Conservation (phyloP, 192 early-diverging fungal species). For the Ambispora gerdemannii region DNA sequence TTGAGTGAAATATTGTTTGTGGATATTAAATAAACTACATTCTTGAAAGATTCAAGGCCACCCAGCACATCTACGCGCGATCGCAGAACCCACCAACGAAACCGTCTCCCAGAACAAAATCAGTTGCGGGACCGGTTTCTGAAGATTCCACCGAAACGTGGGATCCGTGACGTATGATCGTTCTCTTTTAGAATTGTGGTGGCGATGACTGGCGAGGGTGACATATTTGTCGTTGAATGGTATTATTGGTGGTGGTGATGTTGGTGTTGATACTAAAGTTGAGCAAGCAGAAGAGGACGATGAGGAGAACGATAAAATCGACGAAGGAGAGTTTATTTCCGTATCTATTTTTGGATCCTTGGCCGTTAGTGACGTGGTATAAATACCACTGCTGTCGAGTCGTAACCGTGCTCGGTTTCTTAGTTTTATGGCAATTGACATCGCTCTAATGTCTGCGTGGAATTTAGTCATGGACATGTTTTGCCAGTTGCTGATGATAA, state of each 20-base stretch:
- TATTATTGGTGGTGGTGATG: background rate
- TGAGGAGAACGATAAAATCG: no score
- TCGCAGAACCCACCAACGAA: background rate
- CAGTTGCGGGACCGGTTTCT: background rate
- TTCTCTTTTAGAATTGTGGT: background rate
- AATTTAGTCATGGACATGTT: background rate
- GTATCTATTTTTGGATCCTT: no score
- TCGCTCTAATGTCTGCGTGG: background rate
- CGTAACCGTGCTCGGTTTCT: background rate
- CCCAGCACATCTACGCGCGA: background rate
- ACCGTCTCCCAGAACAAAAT: background rate
- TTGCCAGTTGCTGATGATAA: no score
- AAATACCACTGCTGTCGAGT: no score
- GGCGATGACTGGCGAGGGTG: background rate
- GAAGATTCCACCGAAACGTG: background rate
- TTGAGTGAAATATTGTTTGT: no score
- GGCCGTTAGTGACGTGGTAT: no score
- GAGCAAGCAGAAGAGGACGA: no score
- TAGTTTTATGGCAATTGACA: background rate
- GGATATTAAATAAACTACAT: no score
- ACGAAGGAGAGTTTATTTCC: no score
- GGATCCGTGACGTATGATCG: background rate
- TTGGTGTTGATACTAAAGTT: background rate
- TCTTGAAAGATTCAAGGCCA: background rate
- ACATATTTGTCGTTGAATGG: background rate